phyloP scores from a whole-genome alignment of 2,329 filamentous ascomycete genomes.

The Cladophialophora yegresii region DNA sequence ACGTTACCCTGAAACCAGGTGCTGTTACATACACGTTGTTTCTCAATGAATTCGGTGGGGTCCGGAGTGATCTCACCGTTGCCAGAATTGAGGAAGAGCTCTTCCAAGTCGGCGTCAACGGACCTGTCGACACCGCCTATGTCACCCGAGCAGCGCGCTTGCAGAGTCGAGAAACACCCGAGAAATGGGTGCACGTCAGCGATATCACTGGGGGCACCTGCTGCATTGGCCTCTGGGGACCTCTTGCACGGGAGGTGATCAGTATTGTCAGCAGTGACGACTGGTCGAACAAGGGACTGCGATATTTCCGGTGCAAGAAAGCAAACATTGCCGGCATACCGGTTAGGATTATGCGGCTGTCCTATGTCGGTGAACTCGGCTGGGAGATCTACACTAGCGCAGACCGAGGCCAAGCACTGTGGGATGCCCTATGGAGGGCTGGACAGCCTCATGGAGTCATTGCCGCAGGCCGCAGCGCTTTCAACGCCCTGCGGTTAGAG shows the following conservation, averaged over 20 bases:
- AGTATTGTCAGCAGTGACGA: slow-evolving; percentile 39
- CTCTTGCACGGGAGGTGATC: slow-evolving; percentile 57
- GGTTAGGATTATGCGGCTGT: slow-evolving; percentile 58
- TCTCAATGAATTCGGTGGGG: slow-evolving; percentile 56
- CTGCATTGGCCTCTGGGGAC: slow-evolving; percentile 65
- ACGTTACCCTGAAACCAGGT: slow-evolving; percentile 51
- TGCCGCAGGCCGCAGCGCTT: slow-evolving; percentile 60
- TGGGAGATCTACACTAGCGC: slow-evolving; percentile 65
- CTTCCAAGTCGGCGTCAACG: slow-evolving; percentile 60
- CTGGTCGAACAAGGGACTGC: slow-evolving; percentile 43
- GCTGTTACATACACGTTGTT: slow-evolving; percentile 60
- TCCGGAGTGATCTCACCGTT: slow-evolving; percentile 61
- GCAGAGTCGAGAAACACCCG: slow-evolving; percentile 48
- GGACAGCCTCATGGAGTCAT: slow-evolving; percentile 59
- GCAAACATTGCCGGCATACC: slow-evolving; percentile 58
- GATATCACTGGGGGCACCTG: slow-evolving; percentile 64
- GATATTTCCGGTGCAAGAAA: slow-evolving; percentile 55
- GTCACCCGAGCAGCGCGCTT: slow-evolving; percentile 56
- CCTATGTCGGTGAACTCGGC: slow-evolving; percentile 62
- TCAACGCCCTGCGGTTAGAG: slow-evolving; percentile 61
- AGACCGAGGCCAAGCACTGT: slow-evolving; percentile 60
- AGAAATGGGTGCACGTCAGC: slow-evolving; percentile 54
- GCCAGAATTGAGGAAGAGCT: slow-evolving; percentile 53
- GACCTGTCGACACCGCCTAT: slow-evolving; percentile 57
- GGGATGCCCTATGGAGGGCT: slow-evolving; percentile 60